A percentile compares a stretch with the other conserved stretches of the same genome.
Conservation (phyloP, 768 basidiomycete genomes). For the Leccinum incarnatum region DNA sequence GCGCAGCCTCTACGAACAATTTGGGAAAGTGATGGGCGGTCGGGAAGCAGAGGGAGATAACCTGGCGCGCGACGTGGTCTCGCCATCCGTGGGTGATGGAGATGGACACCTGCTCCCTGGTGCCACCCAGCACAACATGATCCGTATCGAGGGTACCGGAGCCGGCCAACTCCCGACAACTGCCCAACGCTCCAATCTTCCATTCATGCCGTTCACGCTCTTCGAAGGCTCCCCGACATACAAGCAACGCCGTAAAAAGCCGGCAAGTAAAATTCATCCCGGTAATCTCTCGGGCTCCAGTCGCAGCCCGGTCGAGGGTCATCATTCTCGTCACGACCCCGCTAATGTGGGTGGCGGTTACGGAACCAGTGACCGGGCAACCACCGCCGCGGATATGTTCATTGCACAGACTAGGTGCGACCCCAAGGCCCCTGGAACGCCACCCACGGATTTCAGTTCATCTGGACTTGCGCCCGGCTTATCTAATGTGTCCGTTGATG, state of each 20-base stretch:
- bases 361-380: constrained; percentile 27
- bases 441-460: constrained; percentile 17
- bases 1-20: constrained; percentile 86
- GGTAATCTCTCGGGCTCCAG: constrained; percentile 29
- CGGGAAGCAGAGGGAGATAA: constrained; percentile 37
- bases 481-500: constrained; percentile 20
- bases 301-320: constrained; percentile 22
- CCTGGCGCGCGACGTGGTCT: constrained; percentile 28
- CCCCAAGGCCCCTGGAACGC: constrained; percentile 31
- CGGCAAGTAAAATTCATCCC: constrained; percentile 37
- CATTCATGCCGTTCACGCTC: constrained; percentile 68
- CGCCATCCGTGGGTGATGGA: constrained; percentile 11
- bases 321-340: constrained; percentile 13
- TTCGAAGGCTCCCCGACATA: constrained; percentile 85
- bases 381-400: constrained; percentile 69
- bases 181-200: constrained; percentile 22
- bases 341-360: constrained; percentile 26
- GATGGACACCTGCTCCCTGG: constrained; percentile 11
- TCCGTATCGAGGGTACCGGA: constrained; percentile 28
- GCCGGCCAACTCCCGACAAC: constrained; percentile 14
- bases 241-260: constrained; percentile 85
- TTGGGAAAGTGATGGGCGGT: constrained; percentile 46
- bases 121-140: constrained; percentile 12
- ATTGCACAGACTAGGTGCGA: constrained; percentile 58
- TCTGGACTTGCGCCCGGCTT: constrained; percentile 22